Evolutionary conservation across 805 yeast species (phyloP).

Genomic region (Saccharomycopsis amapae): DNA sequence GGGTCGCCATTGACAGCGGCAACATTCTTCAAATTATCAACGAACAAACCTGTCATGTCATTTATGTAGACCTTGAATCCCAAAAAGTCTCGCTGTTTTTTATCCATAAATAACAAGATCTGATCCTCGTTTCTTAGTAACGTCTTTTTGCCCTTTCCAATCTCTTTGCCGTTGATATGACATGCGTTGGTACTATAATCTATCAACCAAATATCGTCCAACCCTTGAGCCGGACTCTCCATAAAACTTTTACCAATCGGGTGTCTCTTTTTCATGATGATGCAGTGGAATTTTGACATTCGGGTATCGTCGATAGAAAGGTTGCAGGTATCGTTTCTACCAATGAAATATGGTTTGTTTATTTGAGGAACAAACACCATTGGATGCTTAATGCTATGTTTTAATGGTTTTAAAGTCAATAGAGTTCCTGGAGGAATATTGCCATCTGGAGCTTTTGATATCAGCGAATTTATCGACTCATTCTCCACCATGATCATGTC

Average conservation of each 20-base stretch:
- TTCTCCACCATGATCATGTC: no score
- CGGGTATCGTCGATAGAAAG: conserved; percentile 61
- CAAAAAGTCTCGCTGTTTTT: conserved; percentile 41
- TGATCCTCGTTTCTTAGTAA: conserved; percentile 59
- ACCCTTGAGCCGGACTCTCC: conserved; percentile 67
- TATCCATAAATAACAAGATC: conserved; percentile 60
- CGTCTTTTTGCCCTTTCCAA: conserved; percentile 58
- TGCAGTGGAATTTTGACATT: conserved; percentile 79
- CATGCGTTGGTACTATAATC: conserved; percentile 81
- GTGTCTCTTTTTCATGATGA: conserved; percentile 55
- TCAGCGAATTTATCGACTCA: no score
- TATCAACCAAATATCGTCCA: conserved; percentile 71
- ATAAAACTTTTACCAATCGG: conserved; percentile 48
- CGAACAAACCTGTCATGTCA: conserved; percentile 60
- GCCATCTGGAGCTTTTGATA: no score
- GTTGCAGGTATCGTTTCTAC: conserved; percentile 61
- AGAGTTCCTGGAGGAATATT: conserved; percentile 50
- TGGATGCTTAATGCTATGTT: conserved; percentile 38
- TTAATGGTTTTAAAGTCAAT: conserved; percentile 48
- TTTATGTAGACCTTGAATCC: conserved; percentile 46
- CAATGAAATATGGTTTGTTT: conserved; percentile 59
- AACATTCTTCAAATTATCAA: conserved; percentile 30
- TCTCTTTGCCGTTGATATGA: conserved; percentile 49
- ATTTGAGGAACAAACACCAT: conserved; percentile 62
- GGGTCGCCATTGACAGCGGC: background rate